Conservation (phyloP, 2,329 filamentous ascomycete species). For the Fusarium concolor region DNA sequence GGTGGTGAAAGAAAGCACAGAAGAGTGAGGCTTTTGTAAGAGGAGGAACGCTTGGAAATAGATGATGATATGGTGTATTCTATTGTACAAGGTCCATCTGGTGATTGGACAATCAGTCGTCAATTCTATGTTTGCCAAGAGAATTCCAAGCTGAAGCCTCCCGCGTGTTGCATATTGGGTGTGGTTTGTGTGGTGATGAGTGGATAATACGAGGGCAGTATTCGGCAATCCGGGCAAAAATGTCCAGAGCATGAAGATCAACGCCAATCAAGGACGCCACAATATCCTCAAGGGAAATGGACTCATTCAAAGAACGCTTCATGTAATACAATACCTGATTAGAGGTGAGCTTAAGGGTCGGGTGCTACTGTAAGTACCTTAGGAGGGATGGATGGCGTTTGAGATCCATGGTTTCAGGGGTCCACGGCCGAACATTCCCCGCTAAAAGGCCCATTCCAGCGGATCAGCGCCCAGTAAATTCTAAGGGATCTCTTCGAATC, state of each 20-base stretch:
- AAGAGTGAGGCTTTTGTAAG: constrained; percentile 14
- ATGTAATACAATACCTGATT: neutral
- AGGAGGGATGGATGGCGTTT: neutral
- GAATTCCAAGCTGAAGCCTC: constrained; percentile 29
- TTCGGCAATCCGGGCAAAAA: constrained; percentile 23
- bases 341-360: neutral
- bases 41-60: constrained; percentile 2
- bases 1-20: constrained; percentile 7
- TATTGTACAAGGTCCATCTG: constrained; percentile 6
- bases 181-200: constrained; percentile 32
- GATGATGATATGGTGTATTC: constrained; percentile 28
- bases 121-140: constrained; percentile 24
- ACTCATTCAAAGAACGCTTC: neutral
- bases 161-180: constrained; percentile 25
- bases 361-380: neutral
- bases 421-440: constrained; percentile 23
- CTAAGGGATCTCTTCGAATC: neutral
- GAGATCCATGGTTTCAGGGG: constrained; percentile 25
- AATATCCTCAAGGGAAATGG: constrained; percentile 8
- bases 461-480: neutral
- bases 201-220: constrained; percentile 35
- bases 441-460: constrained; percentile 22
- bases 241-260: constrained; percentile 18
- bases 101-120: constrained; percentile 24
- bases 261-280: constrained; percentile 29